Base-by-base conservation (phyloP, 352 stramenopile genomes). In the Phytopythium kandeliae region DNA sequence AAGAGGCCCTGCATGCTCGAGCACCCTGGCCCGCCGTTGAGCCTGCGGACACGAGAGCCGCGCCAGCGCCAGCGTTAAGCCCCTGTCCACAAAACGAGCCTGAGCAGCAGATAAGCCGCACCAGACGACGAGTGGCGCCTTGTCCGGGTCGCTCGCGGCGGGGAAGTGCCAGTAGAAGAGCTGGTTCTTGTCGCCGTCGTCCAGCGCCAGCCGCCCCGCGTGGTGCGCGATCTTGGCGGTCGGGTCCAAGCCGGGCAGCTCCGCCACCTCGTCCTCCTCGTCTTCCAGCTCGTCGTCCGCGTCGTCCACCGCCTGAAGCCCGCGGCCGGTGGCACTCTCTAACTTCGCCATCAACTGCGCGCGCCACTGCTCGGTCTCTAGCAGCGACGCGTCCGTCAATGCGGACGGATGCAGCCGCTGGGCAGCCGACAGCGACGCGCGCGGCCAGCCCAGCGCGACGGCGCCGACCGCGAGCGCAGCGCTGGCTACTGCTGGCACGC, bases 101-200 rank as follows among this genome's bases (percentile, higher is more conserved):
- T n/a, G n/a, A n/a, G n/a, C n/a, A n/a, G n/a, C n/a, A n/a, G n/a
- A n/a, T n/a, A n/a, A n/a, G n/a, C n/a, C 60, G 19, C 60, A 89
- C 78, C 83, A 93, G 16, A 93, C 74, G 2, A 89, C 60, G 17
- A 93, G 65, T 30, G 79, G 79, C 25, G 69, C 68, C 10, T 57
- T 78, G 51, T 80, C 67, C 7, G 79, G 33, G 16, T 75, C 51
- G 16, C 65, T 57, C 15, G 68, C 58, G 1, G 79, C 76, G 21
- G 69, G 60, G 37, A 93, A 87, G 49, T 88, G 79, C 83, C 83
- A 93, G 49, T 91, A 93, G 55, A 93, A 93, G 26, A 93, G 66
- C 3, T 63, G 57, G 56, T 86, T 86, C 21, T 67, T 69, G 26
- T 69, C 71, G 15, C 34, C 62, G 16, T 69, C 57, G 53, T 77